A percentile compares a stretch with the other conserved stretches of the same genome.
phyloP scores from a whole-genome alignment of 2,329 filamentous ascomycete species.

The Leptographium galeiforme region DNA sequence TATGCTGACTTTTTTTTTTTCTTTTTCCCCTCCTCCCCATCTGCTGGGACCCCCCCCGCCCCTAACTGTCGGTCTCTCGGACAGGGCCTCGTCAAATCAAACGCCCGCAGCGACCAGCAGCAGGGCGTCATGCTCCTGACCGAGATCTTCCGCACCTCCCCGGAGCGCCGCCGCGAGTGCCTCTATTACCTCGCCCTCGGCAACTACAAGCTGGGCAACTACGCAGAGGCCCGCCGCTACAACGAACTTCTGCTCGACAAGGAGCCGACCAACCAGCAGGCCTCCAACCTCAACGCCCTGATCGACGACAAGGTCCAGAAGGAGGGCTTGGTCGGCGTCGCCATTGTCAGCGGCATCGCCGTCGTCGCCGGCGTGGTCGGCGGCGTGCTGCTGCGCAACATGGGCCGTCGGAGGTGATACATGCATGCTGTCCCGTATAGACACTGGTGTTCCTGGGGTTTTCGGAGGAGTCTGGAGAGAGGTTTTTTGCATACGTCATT shows the following conservation, averaged over 20 bases:
- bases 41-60: neutral
- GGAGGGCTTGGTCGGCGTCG: conserved; percentile 86
- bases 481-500: neutral
- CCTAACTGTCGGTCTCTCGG: neutral
- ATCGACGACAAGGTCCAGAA: conserved; percentile 95
- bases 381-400: conserved; percentile 68
- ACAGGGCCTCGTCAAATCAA: conserved; percentile 91
- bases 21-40: neutral
- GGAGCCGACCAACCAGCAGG: conserved; percentile 85
- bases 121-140: conserved; percentile 85
- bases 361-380: conserved; percentile 89
- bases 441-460: neutral
- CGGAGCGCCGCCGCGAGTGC: conserved; percentile 89
- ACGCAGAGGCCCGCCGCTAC: conserved; percentile 84
- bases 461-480: neutral
- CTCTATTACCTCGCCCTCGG: conserved; percentile 95
- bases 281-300: conserved; percentile 67
- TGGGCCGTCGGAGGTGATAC: conserved; percentile 45
- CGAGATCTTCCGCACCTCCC: conserved; percentile 89
- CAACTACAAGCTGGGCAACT: conserved; percentile 97
- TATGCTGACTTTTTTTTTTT: conserved; percentile 26
- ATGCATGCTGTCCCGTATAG: neutral
- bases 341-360: conserved; percentile 85
- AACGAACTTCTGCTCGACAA: conserved; percentile 86
- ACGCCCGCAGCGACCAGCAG: conserved; percentile 73